phyloP scores from a whole-genome alignment of 768 basidiomycete genomes.

The Rhodotorula paludigena region DNA sequence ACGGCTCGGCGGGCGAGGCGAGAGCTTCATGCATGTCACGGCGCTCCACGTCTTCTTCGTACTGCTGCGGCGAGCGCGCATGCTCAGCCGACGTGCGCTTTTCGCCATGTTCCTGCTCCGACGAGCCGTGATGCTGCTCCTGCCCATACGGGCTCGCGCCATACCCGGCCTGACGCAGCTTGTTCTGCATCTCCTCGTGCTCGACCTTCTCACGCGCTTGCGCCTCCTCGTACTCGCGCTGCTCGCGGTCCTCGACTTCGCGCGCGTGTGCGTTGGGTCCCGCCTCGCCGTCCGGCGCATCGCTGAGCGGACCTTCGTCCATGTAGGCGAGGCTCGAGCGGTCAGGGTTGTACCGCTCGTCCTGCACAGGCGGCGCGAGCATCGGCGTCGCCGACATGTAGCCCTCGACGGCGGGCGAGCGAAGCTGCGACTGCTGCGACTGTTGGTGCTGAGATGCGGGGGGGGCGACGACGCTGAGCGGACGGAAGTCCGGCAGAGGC shows the following conservation, averaged over 20 bases:
- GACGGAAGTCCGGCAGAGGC: slow-evolving; percentile 28
- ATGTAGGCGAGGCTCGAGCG: slow-evolving; percentile 36
- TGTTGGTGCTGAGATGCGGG: background rate
- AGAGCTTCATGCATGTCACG: background rate
- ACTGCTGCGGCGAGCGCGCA: background rate
- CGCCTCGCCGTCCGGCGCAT: slow-evolving; percentile 1
- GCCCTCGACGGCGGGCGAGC: background rate
- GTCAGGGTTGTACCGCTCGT: slow-evolving; percentile 8
- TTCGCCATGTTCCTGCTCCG: no score
- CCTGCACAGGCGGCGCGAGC: slow-evolving; percentile 8
- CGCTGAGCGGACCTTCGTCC: slow-evolving; percentile 28
- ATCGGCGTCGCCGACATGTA: slow-evolving; percentile 9
- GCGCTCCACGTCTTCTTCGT: background rate
- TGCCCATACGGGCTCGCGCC: background rate
- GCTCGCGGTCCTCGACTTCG: background rate
- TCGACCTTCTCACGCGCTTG: slow-evolving; percentile 1
- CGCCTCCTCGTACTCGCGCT: slow-evolving; percentile 15
- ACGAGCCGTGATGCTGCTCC: background rate
- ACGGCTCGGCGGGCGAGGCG: background rate
- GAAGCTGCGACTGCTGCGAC: background rate
- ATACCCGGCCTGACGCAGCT: background rate
- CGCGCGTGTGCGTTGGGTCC: background rate
- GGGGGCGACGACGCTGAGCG: slow-evolving; percentile 5
- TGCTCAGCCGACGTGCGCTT: no score
- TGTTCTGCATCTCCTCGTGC: no score